Base-by-base conservation (phyloP, 495 filamentous ascomycete genomes). In the Chaetomium fimeti region DNA sequence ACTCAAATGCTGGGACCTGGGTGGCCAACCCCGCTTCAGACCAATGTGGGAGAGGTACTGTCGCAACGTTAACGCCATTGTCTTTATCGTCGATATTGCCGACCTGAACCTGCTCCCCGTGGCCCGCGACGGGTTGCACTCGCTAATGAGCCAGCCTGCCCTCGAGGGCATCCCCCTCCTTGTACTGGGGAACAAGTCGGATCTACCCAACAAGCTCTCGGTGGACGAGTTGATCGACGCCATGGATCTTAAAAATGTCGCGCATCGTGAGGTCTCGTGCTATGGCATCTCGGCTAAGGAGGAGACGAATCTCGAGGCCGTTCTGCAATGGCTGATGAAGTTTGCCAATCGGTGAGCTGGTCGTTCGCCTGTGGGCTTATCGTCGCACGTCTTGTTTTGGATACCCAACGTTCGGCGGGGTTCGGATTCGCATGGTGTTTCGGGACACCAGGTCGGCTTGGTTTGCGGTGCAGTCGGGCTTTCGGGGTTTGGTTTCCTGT, bases 41-140 rank as follows among this genome's bases (percentile, higher is more conserved):
- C 89, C 91, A 64, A 98, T 98, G 94, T 98, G 94, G 94, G 94
- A 98, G 82, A 84, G 94, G 69, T 98, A 98, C 77, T 98, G 94
- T 79, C 89, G 92, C 53, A 93, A 92, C 47, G 94, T 97, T 66
- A 97, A 96, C 77, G 94, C 94, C 66, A 98, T 98, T 69, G 93
- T 98, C 57, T 98, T 97, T 78, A 96, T 98, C 76, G 59, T 78
- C 62, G 92, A 97, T 72, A 91, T 92, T 57, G 91, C 92, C 63
- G 92, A 97, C 74, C 79, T 80, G 24, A 83, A 84, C 32, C 87
- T 92, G 7, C 78, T 97, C 43, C 91, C 91, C n/a, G 85, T 91
- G 63, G 94, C 94, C 25, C 89, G 87, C 57, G 93, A 97, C 63
- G 94, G 98, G 74, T 87, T 98, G 61, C 93, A 97, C 76, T 81